Evolutionary conservation across 2,329 filamentous ascomycete genomes (phyloP).

Genomic region (Arthrinium phaeospermum): DNA sequence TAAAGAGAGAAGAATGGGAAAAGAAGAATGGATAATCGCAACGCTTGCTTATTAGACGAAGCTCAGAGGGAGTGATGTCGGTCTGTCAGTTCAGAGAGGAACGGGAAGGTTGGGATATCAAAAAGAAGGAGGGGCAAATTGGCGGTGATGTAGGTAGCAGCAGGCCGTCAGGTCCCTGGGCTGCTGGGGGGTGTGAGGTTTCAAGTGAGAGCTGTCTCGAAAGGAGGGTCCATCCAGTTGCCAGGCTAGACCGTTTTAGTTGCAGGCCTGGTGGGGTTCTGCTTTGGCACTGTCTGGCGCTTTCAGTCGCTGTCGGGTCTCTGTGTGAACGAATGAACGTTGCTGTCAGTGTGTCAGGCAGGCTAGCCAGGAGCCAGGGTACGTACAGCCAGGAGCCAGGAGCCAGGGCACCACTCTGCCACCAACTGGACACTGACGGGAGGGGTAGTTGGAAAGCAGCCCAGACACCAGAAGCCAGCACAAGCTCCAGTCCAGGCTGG

Average conservation of each 20-base stretch:
- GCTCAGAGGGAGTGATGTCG: constrained; percentile 1
- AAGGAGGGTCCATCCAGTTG: constrained; percentile 2
- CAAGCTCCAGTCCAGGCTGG: background rate
- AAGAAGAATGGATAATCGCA: constrained; percentile 9
- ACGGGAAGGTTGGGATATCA: constrained; percentile 22
- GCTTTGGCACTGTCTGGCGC: constrained; percentile 11
- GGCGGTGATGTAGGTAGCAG: constrained; percentile 34
- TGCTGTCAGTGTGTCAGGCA: background rate
- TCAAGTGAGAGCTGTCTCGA: constrained; percentile 16
- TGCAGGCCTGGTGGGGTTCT: constrained; percentile 18
- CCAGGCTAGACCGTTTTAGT: constrained; percentile 19
- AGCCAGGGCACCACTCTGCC: too few relatives aligned
- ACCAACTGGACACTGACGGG: background rate
- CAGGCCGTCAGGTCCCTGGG: background rate
- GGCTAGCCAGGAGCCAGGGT: background rate
- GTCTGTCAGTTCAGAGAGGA: constrained; percentile 16
- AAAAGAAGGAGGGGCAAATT: constrained; percentile 30
- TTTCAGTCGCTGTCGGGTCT: background rate
- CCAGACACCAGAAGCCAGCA: background rate
- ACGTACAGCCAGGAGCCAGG: background rate
- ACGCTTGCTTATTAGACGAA: constrained; percentile 13
- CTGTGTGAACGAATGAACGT: background rate
- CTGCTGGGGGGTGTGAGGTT: constrained; percentile 10
- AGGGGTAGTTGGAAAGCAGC: constrained; percentile 5
- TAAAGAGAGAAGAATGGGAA: constrained; percentile 5